Conservation (phyloP, 1,284 basidiomycete genomes). For the Athelia psychrophila region DNA sequence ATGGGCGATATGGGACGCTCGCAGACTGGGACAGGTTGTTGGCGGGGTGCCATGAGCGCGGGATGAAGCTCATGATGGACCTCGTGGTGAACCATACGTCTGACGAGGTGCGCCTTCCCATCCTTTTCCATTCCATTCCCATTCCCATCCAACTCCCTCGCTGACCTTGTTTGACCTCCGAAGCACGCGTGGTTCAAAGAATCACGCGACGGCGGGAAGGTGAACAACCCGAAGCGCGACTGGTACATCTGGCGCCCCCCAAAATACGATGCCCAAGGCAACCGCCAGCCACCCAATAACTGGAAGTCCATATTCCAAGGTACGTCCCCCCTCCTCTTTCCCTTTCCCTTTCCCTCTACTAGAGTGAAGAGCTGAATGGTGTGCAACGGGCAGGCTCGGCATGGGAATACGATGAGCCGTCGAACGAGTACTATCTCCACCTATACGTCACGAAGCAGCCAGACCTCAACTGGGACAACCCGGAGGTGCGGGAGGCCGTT, state of each 20-base stretch:
- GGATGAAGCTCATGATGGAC: constrained; percentile 79
- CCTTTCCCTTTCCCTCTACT: background rate
- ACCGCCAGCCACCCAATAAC: constrained; percentile 66
- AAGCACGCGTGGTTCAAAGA: constrained; percentile 75
- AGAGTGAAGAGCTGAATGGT: background rate
- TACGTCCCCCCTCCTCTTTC: constrained; percentile 14
- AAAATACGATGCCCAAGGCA: constrained; percentile 48
- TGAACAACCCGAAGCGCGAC: constrained; percentile 58
- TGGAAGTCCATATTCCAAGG: constrained; percentile 72
- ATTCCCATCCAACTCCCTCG: no score
- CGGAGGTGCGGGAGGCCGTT: constrained; percentile 58
- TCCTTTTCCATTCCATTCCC: no score
- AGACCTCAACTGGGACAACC: constrained; percentile 79
- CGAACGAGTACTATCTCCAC: constrained; percentile 76
- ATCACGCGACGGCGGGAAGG: constrained; percentile 52
- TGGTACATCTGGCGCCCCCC: constrained; percentile 79
- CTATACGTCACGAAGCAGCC: constrained; percentile 68
- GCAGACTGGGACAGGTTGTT: constrained; percentile 69
- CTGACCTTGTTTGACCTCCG: no score
- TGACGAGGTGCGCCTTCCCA: constrained; percentile 46
- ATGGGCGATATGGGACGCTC: constrained; percentile 71
- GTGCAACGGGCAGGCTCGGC: constrained; percentile 53
- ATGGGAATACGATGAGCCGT: constrained; percentile 71
- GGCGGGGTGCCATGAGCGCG: constrained; percentile 54
- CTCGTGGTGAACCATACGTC: constrained; percentile 82